Conservation (phyloP, 768 basidiomycete genomes). For the Termitomyces sp. region DNA sequence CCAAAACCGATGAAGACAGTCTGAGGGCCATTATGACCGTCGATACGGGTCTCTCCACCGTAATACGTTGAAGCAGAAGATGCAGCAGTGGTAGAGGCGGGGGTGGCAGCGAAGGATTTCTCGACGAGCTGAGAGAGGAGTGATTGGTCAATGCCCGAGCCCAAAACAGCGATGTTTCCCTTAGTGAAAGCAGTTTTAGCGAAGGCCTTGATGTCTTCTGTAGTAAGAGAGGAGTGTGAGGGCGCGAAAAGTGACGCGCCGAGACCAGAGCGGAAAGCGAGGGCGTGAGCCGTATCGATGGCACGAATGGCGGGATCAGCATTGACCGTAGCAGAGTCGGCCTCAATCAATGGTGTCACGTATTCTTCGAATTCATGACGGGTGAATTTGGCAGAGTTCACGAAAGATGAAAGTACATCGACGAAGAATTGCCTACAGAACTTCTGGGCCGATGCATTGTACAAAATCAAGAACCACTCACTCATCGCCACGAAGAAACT, state of each 20-base stretch:
- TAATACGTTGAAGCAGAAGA: conserved; percentile 44
- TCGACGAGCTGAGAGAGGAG: conserved; percentile 68
- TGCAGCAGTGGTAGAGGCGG: conserved; percentile 30
- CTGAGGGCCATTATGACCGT: conserved; percentile 53
- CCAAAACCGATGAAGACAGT: conserved; percentile 91
- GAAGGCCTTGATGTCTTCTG: conserved; percentile 67
- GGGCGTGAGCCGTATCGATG: conserved; percentile 79
- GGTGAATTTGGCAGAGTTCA: conserved; percentile 78
- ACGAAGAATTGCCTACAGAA: conserved; percentile 76
- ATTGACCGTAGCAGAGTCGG: conserved; percentile 60
- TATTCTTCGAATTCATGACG: conserved; percentile 75
- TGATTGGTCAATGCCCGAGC: conserved; percentile 76
- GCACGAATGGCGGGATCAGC: conserved; percentile 63
- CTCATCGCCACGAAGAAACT: conserved; percentile 96
- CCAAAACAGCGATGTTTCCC: conserved; percentile 80
- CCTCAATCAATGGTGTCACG: conserved; percentile 62
- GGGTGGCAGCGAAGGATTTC: conserved; percentile 48
- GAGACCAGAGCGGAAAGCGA: conserved; percentile 94
- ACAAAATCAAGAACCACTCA: conserved; percentile 39
- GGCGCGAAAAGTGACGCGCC: conserved; percentile 86
- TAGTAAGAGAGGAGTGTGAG: conserved; percentile 56
- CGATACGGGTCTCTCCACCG: conserved; percentile 85
- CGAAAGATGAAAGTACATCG: conserved; percentile 77
- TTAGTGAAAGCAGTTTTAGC: conserved; percentile 70
- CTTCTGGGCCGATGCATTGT: not conserved